Evolutionary conservation across 805 yeast genomes (phyloP).

Genomic region (Ogataea salicorniae): DNA sequence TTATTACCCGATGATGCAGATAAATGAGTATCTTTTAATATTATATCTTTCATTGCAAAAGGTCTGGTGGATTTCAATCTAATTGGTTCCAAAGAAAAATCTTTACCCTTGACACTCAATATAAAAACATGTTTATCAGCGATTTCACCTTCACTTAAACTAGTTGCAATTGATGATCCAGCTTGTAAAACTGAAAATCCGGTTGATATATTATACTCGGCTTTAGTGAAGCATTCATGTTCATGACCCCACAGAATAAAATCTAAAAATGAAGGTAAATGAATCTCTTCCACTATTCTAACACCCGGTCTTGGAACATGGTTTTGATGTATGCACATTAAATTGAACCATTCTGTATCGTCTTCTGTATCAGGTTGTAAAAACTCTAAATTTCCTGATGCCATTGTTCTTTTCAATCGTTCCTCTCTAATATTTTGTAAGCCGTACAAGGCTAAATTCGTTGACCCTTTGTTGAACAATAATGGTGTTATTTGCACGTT

Average conservation of each 20-base stretch:
- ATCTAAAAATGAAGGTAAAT: slow-evolving; percentile 77
- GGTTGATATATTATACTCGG: slow-evolving; percentile 51
- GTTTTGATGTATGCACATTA: slow-evolving; percentile 89
- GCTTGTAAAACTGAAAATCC: slow-evolving; percentile 83
- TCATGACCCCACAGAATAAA: slow-evolving; percentile 97
- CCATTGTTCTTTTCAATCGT: slow-evolving; percentile 72
- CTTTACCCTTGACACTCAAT: slow-evolving; percentile 54
- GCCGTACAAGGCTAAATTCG: slow-evolving; percentile 84
- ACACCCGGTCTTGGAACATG: slow-evolving; percentile 78
- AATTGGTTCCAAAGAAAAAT: slow-evolving; percentile 55
- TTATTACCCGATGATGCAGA: slow-evolving; percentile 57
- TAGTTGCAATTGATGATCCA: slow-evolving; percentile 92
- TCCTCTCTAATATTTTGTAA: slow-evolving; percentile 87
- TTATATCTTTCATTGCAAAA: slow-evolving; percentile 65
- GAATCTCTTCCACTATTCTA: slow-evolving; percentile 77
- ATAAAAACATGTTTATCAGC: slow-evolving; percentile 70
- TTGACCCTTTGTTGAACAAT: slow-evolving; percentile 73
- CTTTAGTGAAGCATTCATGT: slow-evolving; percentile 82
- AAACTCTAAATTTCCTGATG: slow-evolving; percentile 76
- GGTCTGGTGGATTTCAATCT: slow-evolving; percentile 73
- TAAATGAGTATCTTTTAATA: slow-evolving; percentile 49
- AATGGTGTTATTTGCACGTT: slow-evolving; percentile 70
- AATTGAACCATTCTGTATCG: slow-evolving; percentile 70
- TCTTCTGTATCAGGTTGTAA: slow-evolving; percentile 53
- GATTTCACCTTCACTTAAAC: slow-evolving; percentile 80